Base-by-base conservation (phyloP, 768 basidiomycete species). In the Naematelia aurantialba region DNA sequence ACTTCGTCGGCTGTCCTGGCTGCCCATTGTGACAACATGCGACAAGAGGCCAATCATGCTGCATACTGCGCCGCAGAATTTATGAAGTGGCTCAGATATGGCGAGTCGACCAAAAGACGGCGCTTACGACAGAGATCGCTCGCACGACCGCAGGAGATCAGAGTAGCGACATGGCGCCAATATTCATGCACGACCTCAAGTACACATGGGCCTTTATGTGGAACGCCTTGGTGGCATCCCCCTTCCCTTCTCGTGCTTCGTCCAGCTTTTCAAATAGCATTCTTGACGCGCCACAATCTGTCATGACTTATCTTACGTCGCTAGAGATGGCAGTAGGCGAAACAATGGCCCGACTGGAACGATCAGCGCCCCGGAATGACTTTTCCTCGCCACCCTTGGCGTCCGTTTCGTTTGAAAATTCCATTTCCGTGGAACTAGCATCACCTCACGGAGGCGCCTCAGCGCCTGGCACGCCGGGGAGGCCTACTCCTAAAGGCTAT, bases 81-180 rank as follows among this genome's bases (percentile, higher is more conserved):
- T 39, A 61, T 70, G 45, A 61, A 61, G 34, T 73, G 71, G 71
- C 39, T 73, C 14, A 69, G 61, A 55, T 73, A 65, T 52, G 71
- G 71, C 70, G n/a, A 21, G 69, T 65, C 27, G 21, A 24, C 21
- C 17, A 11, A 47, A 8, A 47, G n/a, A 19, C 46, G 11, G 46
- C 25, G 19, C 46, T 47, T 8, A 26, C 51, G 17, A 30, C 46
- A 56, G 55, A 56, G 45, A 49, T 48, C 24, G 25, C 55, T 19
- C 55, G 54, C n/a, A 56, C 45, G 25, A 56, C 55, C 5, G 45
- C 55, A 10, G 21, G 11, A 2, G 45, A 55, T 48, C 17, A 45
- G 21, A 31, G 58, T 24, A 52, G 48, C 3, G 70, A 72, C 22
- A 56, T 56, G 14, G 54, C 61, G 3, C 67, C 63, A 4, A 44